Evolutionary conservation across 164 flowering plant species (phyloP).

Genomic region (Kalanchoe fedtschenkoi): DNA sequence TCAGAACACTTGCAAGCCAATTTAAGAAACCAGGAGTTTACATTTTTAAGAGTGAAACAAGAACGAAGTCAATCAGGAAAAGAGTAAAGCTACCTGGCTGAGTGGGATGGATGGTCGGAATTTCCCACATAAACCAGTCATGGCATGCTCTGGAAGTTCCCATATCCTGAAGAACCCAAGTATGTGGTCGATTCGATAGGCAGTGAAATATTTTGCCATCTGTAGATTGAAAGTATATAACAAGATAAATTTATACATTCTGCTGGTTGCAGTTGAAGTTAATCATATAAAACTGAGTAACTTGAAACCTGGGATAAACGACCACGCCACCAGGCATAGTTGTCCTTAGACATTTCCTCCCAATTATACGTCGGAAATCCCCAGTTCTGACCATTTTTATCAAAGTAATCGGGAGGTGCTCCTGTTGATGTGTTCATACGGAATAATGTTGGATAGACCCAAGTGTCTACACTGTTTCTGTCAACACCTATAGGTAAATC

Average conservation of each 20-base stretch:
- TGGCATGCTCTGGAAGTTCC: constrained; percentile 96
- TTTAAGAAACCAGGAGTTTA: background rate
- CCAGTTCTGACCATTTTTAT: constrained; percentile 96
- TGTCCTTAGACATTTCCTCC: constrained; percentile 97
- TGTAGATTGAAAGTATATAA: constrained; percentile 16
- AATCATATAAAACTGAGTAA: background rate
- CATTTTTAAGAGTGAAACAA: background rate
- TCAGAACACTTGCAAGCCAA: background rate
- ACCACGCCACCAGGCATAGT: constrained; percentile 98
- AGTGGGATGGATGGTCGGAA: constrained; percentile 92
- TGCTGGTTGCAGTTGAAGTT: background rate
- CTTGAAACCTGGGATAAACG: constrained; percentile 69
- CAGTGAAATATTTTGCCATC: constrained; percentile 96
- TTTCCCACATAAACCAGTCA: constrained; percentile 83
- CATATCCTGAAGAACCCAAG: constrained; percentile 97
- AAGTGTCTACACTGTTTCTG: constrained; percentile 91
- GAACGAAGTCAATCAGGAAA: constrained; percentile 1
- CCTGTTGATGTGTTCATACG: constrained; percentile 96
- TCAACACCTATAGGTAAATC: constrained; percentile 96
- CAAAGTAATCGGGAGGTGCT: constrained; percentile 94
- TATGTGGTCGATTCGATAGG: constrained; percentile 94
- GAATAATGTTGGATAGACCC: constrained; percentile 86
- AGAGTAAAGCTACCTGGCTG: constrained; percentile 53
- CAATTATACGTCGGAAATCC: constrained; percentile 95
- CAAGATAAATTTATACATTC: background rate